Evolutionary conservation across 2,329 filamentous ascomycete genomes (phyloP).

Genomic region (Diaporthe humulicola): DNA sequence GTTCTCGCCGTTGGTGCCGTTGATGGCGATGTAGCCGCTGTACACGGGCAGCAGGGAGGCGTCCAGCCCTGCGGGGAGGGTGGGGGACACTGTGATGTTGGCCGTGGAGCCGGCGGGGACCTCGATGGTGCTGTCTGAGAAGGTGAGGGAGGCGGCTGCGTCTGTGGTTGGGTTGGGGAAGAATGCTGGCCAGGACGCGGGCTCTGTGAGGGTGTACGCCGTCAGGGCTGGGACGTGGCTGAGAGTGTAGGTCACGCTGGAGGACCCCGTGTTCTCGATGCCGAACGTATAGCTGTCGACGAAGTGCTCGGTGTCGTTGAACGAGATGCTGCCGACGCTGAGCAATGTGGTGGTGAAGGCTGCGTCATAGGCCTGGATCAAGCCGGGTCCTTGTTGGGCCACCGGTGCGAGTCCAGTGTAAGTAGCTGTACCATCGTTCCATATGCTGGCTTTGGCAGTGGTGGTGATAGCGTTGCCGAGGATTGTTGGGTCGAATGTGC

Average conservation of each 20-base stretch:
- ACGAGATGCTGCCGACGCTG: conserved; percentile 53
- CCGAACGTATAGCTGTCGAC: conserved; percentile 48
- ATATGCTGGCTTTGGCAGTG: conserved; percentile 46
- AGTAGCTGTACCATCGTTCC: conserved; percentile 47
- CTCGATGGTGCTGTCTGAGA: conserved; percentile 43
- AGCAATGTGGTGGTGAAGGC: conserved; percentile 54
- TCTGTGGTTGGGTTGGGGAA: conserved; percentile 37
- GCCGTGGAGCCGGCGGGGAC: conserved; percentile 46
- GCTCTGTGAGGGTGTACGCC: conserved; percentile 49
- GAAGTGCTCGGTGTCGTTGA: conserved; percentile 59
- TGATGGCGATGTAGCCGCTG: conserved; percentile 58
- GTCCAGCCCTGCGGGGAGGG: conserved; percentile 38
- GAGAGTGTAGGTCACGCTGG: conserved; percentile 53
- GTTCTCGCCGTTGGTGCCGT: conserved; percentile 51
- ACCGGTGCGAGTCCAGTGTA: conserved; percentile 44
- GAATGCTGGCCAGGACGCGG: not conserved
- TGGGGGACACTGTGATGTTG: conserved; percentile 47
- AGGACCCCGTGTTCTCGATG: conserved; percentile 54
- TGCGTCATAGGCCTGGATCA: conserved; percentile 50
- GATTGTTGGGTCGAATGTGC: conserved; percentile 46
- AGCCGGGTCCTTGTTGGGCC: conserved; percentile 51
- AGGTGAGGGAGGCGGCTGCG: conserved; percentile 40
- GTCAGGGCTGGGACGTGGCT: conserved; percentile 52
- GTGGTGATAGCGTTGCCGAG: conserved; percentile 49
- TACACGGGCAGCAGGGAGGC: conserved; percentile 55